Evolutionary conservation across 2,329 filamentous ascomycete genomes (phyloP), one percentile per base, ranked within the genome.

Genomic region (Ambrosiella beaveri): DNA sequence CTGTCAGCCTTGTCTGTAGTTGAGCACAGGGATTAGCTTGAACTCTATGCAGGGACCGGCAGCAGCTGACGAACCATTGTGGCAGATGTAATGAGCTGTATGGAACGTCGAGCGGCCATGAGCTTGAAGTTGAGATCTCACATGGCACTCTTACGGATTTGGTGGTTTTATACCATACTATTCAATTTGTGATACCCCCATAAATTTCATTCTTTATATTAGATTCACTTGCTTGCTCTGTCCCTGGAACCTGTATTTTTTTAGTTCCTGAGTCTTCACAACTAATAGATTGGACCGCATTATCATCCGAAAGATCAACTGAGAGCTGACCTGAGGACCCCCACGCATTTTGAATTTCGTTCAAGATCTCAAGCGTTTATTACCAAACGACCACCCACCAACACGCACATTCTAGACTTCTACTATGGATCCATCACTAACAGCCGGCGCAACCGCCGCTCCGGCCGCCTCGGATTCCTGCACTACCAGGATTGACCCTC

Each of bases 401-500:
- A 5, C 3, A 27, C 11, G 7, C n/a, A n/a, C 5, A 47, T 47
- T 3, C 3, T 19, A 51, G 15, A 41, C 11, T 41, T 11, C 12
- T n/a, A 35, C 12, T 11, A 54, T 54, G 52, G 39, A 54, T 17
- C 52, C 52, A 7, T 37, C 52, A 27, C 52, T 35, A 38, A 27
- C 36, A 56, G 39, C 55, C 36, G 27, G 57, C 13, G 13, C 51
- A n/a, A 35, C 53, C 27, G 51, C 61, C 47, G 27, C 61, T n/a
- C 45, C 59, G 51, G 44, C 61, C 7, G 59, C 56, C 17, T 51
- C 57, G 15, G 56, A 57, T 11, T 58, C 58, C 38, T 61, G 60
- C 56, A 61, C 55, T 39, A 57, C 59, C 50, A 64, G 75, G 62
- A 69, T 70, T 64, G 69, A 76, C 64, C 67, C 72, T 44, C 54